A percentile compares a stretch with the other conserved stretches of the same genome.
Evolutionary conservation across 1,284 basidiomycete species (phyloP).

Genomic region (Ustilago sp.): DNA sequence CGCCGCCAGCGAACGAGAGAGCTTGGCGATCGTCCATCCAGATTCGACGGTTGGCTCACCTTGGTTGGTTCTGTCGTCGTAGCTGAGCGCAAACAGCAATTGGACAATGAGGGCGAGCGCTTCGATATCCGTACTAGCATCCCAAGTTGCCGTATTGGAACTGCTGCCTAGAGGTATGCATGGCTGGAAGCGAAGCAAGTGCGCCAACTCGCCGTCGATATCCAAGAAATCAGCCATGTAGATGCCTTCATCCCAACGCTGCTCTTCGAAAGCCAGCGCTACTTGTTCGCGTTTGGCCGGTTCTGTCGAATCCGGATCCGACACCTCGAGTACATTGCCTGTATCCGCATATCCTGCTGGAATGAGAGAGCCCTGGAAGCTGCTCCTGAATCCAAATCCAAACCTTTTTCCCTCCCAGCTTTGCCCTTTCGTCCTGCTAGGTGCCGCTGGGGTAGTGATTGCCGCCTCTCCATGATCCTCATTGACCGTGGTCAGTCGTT

Average conservation of each 20-base stretch:
- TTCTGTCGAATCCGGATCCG: slow-evolving; percentile 21
- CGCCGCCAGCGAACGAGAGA: slow-evolving; percentile 30
- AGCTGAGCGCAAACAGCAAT: slow-evolving; percentile 41
- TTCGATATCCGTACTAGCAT: slow-evolving; percentile 18
- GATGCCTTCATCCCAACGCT: slow-evolving; percentile 46
- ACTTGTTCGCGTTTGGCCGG: slow-evolving; percentile 13
- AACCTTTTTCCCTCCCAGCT: slow-evolving; percentile 2
- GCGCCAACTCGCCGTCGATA: slow-evolving; percentile 34
- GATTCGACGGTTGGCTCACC: slow-evolving; percentile 52
- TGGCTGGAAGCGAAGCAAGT: slow-evolving; percentile 18
- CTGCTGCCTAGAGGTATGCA: not conserved
- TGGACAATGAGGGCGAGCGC: slow-evolving; percentile 21
- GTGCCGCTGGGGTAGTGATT: not conserved
- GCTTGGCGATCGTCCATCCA: slow-evolving; percentile 49
- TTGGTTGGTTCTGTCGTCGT: slow-evolving; percentile 45
- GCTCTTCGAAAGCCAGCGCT: slow-evolving; percentile 31
- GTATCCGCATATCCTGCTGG: slow-evolving; percentile 27
- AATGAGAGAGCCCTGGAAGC: slow-evolving; percentile 21
- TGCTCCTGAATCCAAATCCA: slow-evolving; percentile 21
- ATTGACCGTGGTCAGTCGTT: slow-evolving; percentile 28
- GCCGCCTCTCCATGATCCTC: slow-evolving; percentile 36
- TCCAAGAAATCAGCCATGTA: slow-evolving; percentile 53
- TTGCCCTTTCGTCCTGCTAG: not conserved
- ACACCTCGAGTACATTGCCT: slow-evolving; percentile 37
- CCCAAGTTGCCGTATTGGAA: not conserved